Evolutionary conservation across 371 early-diverging fungal species (phyloP), one percentile per base, ranked within the genome.

Genomic region (Vittaforma corneae): DNA sequence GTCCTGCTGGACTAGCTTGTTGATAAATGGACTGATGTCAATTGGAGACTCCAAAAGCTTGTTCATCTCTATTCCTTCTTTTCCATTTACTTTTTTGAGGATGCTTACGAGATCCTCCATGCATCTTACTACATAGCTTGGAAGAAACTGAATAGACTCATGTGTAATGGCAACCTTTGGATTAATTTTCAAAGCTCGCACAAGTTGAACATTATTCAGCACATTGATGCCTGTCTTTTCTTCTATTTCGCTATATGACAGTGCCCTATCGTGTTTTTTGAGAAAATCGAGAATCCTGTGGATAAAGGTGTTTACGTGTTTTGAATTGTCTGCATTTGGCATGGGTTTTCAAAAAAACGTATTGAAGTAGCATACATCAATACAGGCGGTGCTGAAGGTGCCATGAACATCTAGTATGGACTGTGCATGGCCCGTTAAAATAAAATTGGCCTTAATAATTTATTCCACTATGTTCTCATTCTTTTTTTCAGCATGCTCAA

Each of bases 221-320:
- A 80, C 30, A 46, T 71, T 51, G 14, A 78, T 73, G 4, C 69
- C 61, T 47, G 65, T 63, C 48, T 66, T 47, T 34, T 47, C 24
- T 18, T 77, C 64, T 34, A 80, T 54, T 24, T 78, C 78, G n/a
- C 50, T 45, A 45, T 74, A 78, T 1, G 75, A 48, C 2, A 73
- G 24, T 30, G 55, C 38, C 5, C 65, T 22, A n/a, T 62, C 48
- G 33, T 67, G 3, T 26, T 66, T 56, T 47, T 73, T 78, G 11
- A 80, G 24, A 0, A 64, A 28, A 9, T 59, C 70, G 4, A 80
- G 33, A 16, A 80, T 77, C 9, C 70, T 60, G 50, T 77, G 78
- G 16, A 80, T 72, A 61, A 78, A 76, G 26, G 66, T 74, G 66
- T 80, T 80, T 29, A 66, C 60, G 58, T 80, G 80, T 48, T 70